These are phyloP conservation scores for Actinidia polygama DNA, from an alignment of 179 eudicot genomes.

Conservation along the genomic window DNA sequence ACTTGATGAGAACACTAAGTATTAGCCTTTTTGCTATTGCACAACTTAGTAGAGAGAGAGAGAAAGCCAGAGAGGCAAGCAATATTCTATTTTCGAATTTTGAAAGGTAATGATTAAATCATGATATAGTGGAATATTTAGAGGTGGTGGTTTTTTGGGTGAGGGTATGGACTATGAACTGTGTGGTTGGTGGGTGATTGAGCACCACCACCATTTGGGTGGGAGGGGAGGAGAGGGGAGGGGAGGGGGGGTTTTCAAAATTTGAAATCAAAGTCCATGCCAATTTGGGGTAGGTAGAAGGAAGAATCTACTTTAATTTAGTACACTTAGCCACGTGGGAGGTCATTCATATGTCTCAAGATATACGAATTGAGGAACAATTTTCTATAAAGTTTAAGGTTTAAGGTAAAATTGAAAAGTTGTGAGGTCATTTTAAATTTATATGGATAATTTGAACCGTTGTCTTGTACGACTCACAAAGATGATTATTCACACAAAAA, in stretches of 20 bases:
- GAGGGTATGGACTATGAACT: not conserved
- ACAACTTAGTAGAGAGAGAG: not conserved
- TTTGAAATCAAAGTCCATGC: slow-evolving; percentile 25
- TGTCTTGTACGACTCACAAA: too few species aligned
- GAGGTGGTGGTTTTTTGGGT: not conserved
- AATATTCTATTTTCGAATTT: slow-evolving; percentile 7
- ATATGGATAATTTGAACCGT: too few species aligned
- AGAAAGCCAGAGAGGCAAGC: slow-evolving; percentile 4
- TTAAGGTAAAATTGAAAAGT: too few species aligned
- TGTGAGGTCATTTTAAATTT: too few species aligned
- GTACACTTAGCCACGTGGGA: slow-evolving; percentile 21
- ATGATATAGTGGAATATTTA: not conserved
- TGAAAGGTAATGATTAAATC: slow-evolving; percentile 16
- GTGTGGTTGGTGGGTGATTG: slow-evolving; percentile 29
- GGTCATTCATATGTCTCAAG: not conserved
- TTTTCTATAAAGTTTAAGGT: too few species aligned
- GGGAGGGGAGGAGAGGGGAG: slow-evolving; percentile 4
- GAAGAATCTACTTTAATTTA: slow-evolving; percentile 6
- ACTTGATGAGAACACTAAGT: too few species aligned
- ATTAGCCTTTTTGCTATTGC: too few species aligned
- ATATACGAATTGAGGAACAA: too few species aligned
- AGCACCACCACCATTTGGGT: not conserved
- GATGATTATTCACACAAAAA: too few species aligned
- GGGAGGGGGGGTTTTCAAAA: slow-evolving; percentile 18
- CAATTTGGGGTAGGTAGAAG: slow-evolving; percentile 23